Base-by-base conservation (phyloP, 148 eudicot genomes). In the Hydrangea macrophylla region DNA sequence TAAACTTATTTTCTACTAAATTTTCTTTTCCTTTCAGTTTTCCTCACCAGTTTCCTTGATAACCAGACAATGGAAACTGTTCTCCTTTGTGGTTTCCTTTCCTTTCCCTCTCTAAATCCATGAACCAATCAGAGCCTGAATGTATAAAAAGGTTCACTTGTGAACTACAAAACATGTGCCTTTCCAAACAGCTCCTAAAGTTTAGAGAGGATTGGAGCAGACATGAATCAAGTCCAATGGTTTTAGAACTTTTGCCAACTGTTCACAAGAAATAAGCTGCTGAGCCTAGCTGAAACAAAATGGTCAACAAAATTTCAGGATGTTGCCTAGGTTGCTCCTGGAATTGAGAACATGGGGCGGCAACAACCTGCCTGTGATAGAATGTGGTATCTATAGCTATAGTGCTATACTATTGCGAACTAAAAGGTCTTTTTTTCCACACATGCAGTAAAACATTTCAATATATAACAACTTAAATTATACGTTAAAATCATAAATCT, bases 401-500 rank as follows among this genome's bases (percentile, higher is more conserved):
- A n/a, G n/a, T n/a, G n/a, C n/a, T n/a, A n/a, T n/a, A n/a, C 13
- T 48, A 48, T 48, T 6, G 54, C 10, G 4, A 6, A 15, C 54
- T 48, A 48, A 48, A 6, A n/a, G n/a, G n/a, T n/a, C n/a, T n/a
- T n/a, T n/a, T n/a, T n/a, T n/a, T n/a, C n/a, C n/a, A n/a, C 13
- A 58, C n/a, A 13, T 58, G 39, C 39, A 9, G 26, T 4, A 32
- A 60, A 26, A 39, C 58, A 60, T 60, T 39, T 36, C 64, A 60
- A 60, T 25, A 60, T 44, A 32, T 9, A n/a, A n/a, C 11, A 6
- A 18, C 45, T 35, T 8, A 3, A 35, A 3, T 35, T 4, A 8
- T 35, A 35, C 8, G 39, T 35, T 8, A 35, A n/a, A 35, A 35
- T 35, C 39, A 3, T 3, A 8, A 35, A 35, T 35, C 39, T 35